Conservation (phyloP, 1,284 basidiomycete genomes). For the Tylopilus sp. region DNA sequence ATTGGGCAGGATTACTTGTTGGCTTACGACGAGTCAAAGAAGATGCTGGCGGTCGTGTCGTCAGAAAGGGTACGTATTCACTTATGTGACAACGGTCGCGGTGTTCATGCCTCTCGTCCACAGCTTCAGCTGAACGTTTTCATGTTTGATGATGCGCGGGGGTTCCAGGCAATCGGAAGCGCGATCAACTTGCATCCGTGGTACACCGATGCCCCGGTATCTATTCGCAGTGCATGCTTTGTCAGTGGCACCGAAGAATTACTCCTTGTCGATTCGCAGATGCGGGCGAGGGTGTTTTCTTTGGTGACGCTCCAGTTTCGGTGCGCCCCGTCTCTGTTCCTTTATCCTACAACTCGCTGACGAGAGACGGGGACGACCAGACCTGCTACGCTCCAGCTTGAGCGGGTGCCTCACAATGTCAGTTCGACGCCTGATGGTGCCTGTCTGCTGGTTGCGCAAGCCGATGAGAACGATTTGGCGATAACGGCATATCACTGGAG, state of each 20-base stretch:
- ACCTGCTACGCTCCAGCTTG: constrained; percentile 22
- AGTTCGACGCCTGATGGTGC: constrained; percentile 33
- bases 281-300: background rate
- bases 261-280: constrained; percentile 46
- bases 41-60: constrained; percentile 41
- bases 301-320: constrained; percentile 47
- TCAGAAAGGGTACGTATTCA: constrained; percentile 39
- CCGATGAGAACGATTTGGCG: constrained; percentile 20
- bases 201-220: constrained; percentile 47
- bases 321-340: constrained; percentile 27
- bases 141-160: constrained; percentile 37
- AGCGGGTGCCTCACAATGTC: constrained; percentile 17
- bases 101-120: too few species aligned
- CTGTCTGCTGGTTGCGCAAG: constrained; percentile 39
- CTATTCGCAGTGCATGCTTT: too few species aligned
- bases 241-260: constrained; percentile 51
- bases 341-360: constrained; percentile 1
- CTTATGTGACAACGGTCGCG: too few species aligned
- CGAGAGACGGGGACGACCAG: background rate
- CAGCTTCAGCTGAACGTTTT: constrained; percentile 43
- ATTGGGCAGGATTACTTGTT: constrained; percentile 42
- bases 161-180: constrained; percentile 39
- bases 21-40: constrained; percentile 47
- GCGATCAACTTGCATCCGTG: constrained; percentile 41
- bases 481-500: constrained; percentile 49